Conservation (phyloP, 2,329 filamentous ascomycete species). For the Parastagonospora nodorum region DNA sequence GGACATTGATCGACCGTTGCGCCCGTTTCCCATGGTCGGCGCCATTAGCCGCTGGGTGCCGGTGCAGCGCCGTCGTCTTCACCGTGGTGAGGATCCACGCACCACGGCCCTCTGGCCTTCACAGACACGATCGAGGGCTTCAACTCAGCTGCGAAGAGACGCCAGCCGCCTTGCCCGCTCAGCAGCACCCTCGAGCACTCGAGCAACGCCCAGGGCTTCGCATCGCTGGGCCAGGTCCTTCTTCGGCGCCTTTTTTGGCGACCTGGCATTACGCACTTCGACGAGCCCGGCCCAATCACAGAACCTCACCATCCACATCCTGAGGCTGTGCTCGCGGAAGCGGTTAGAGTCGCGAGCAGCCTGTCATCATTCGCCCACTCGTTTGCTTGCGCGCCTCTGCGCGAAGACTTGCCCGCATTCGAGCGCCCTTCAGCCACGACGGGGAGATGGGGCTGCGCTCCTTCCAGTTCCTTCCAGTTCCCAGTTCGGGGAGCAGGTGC, state of each 20-base stretch:
- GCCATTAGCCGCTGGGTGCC: neutral
- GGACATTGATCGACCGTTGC: neutral
- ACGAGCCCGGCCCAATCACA: constrained; percentile 19
- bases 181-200: no score
- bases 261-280: constrained; percentile 21
- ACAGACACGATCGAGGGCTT: no score
- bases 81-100: no score
- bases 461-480: neutral
- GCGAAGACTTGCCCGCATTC: constrained; percentile 1
- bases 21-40: neutral
- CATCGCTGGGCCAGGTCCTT: neutral
- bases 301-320: constrained; percentile 9
- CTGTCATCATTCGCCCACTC: constrained; percentile 6
- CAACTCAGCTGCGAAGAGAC: no score
- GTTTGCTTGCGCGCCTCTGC: neutral
- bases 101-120: no score
- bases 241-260: neutral
- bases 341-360: constrained; percentile 6
- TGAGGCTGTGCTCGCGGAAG: constrained; percentile 21
- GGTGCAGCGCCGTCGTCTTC: no score
- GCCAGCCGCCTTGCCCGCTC: no score
- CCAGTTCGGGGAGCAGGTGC: neutral
- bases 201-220: no score
- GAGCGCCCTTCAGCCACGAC: neutral
- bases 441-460: neutral